Percentiles rank a stretch among this genome's conserved stretches.
Conservation (phyloP, 805 yeast species). For the Kazachstania kunashirensis region DNA sequence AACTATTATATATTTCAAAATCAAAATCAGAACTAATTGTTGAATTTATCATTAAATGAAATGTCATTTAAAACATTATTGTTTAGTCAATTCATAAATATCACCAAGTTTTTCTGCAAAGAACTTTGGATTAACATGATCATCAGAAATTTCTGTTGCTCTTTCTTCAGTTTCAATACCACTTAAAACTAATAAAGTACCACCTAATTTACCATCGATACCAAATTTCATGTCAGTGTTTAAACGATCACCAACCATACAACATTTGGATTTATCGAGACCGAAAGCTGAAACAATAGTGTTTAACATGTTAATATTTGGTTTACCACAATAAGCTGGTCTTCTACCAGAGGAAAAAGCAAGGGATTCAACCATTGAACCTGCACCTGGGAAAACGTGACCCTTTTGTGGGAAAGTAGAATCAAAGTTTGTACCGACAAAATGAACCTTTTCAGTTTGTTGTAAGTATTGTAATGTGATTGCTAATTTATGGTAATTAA, state of each 20-base stretch:
- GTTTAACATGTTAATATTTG: conserved; percentile 81
- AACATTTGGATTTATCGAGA: conserved; percentile 48
- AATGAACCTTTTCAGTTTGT: conserved; percentile 45
- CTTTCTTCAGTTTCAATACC: conserved; percentile 78
- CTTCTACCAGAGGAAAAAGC: conserved; percentile 66
- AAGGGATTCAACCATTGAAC: conserved; percentile 73
- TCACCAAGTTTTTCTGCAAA: conserved; percentile 71
- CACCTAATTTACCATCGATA: conserved; percentile 66
- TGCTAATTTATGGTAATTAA: conserved; percentile 77
- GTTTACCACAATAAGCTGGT: conserved; percentile 91
- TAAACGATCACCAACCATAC: conserved; percentile 93
- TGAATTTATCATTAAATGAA: too few species aligned
- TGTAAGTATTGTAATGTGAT: conserved; percentile 71
- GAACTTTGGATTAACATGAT: conserved; percentile 46
- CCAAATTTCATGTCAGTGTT: conserved; percentile 96
- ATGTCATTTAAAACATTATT: too few species aligned
- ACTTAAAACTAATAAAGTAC: conserved; percentile 77
- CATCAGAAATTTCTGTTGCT: conserved; percentile 33
- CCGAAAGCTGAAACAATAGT: conserved; percentile 62
- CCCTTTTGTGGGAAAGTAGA: conserved; percentile 91
- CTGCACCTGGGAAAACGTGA: conserved; percentile 85
- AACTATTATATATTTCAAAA: too few species aligned
- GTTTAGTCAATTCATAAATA: conserved; percentile 41
- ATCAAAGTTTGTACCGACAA: conserved; percentile 90
- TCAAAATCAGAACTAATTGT: too few species aligned